Evolutionary conservation across 108 stramenopile species (phyloP).

Genomic region (Cylindrotheca closterium): DNA sequence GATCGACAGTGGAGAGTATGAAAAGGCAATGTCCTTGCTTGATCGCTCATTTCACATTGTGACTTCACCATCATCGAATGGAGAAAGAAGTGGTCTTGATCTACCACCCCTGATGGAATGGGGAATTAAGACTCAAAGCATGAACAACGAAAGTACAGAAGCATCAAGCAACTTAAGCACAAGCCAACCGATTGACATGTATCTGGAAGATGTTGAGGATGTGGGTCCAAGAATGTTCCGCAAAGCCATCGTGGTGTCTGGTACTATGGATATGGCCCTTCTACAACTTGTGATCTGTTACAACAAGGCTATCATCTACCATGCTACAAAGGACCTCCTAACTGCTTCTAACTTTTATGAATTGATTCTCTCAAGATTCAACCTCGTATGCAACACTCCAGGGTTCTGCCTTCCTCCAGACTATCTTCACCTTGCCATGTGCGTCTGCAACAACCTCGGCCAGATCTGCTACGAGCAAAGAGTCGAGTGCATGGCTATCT

Average conservation of each 20-base stretch:
- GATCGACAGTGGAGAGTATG: conserved; percentile 2
- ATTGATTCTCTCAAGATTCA: conserved; percentile 9
- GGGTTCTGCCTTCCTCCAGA: no score
- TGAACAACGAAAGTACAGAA: background rate
- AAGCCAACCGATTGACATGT: conserved; percentile 16
- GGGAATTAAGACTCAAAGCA: background rate
- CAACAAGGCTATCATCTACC: conserved; percentile 41
- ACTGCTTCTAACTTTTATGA: conserved; percentile 23
- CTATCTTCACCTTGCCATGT: conserved; percentile 25
- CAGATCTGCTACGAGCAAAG: conserved; percentile 36
- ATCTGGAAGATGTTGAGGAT: conserved; percentile 54
- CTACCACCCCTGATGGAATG: background rate
- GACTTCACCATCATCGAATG: background rate
- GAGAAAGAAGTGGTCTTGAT: background rate
- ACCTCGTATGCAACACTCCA: conserved; percentile 3
- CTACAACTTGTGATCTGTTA: conserved; percentile 33
- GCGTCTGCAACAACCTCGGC: conserved; percentile 49
- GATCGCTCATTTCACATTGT: conserved; percentile 1
- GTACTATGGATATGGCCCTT: conserved; percentile 4
- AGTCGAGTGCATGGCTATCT: conserved; percentile 23
- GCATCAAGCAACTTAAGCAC: background rate
- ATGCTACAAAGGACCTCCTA: conserved; percentile 13
- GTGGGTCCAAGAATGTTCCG: conserved; percentile 37
- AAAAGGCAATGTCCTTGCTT: conserved; percentile 3
- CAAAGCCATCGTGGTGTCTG: conserved; percentile 5